Evolutionary conservation across 2,329 filamentous ascomycete species (phyloP), one percentile per base, ranked within the genome.

Genomic region (Fusarium keratoplasticum): DNA sequence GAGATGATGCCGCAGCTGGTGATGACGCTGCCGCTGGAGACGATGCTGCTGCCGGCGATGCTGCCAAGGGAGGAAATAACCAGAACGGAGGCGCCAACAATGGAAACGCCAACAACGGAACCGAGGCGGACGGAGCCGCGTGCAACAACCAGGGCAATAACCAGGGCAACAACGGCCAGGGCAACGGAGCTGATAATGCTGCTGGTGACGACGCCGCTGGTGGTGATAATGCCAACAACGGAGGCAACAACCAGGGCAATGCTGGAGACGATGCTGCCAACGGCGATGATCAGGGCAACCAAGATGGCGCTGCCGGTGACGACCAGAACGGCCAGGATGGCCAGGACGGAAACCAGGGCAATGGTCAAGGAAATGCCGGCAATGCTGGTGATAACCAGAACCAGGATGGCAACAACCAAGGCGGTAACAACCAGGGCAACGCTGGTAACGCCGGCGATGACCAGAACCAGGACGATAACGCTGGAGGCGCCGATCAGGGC

Each of bases 1-100:
- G 29, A 4, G 68, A 65, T 61, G 73, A 50, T 13, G 68, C 68
- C 14, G 71, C 64, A 3, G 62, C 36, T 3, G 61, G 50, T 9
- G 71, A 57, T 1, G 64, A 27, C 5, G 62, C 42, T 1, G 61
- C 57, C 5, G 71, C 61, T 2, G 36, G 27, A 5, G 67, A 65
- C 59, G 67, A 57, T n/a, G 33, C 14, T 16, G 54, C 54, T 16
- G 57, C 57, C 29, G 55, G 55, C 2, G 54, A 59, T 59, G 57
- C 36, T 31, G 57, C 38, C 42, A 36, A 50, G 8, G 59, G 59
- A 18, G 25, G 38, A 18, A 29, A 31, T 36, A 44, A 31, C 57
- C 22, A 42, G 3, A 61, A 70, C 27, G 36, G 29, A 36, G 35
- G 35, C 14, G 35, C 35, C 35, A 36, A 18, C 35, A 36, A 36